phyloP scores from a whole-genome alignment of 805 yeast genomes.

The Yamadazyma paraphyllophila region DNA sequence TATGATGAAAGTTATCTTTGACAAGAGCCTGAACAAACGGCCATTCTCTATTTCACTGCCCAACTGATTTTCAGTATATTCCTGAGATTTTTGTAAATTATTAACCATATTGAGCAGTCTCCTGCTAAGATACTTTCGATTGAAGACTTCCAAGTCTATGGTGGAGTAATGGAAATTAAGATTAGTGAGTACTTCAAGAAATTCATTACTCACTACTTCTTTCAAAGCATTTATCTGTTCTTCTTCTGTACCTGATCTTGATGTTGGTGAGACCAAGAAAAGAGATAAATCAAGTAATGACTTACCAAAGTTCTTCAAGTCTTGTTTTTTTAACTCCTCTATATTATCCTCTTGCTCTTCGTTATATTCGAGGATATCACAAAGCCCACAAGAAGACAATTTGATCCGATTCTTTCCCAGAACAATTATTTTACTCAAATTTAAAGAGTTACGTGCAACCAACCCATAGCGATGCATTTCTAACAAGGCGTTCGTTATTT shows the following conservation, averaged over 20 bases:
- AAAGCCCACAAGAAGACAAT: conserved; percentile 66
- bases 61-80: conserved; percentile 59
- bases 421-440: conserved; percentile 67
- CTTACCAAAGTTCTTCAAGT: conserved; percentile 57
- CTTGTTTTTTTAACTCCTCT: conserved; percentile 47
- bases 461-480: conserved; percentile 64
- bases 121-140: conserved; percentile 21
- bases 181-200: conserved; percentile 44
- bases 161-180: conserved; percentile 19
- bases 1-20: conserved; percentile 75
- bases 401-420: conserved; percentile 72
- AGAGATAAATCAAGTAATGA: conserved; percentile 56
- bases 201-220: conserved; percentile 38
- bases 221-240: conserved; percentile 12
- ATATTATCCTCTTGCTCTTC: conserved; percentile 10
- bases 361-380: conserved; percentile 58
- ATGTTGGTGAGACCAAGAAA: conserved; percentile 28
- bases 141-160: conserved; percentile 25
- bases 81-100: conserved; percentile 50
- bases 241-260: conserved; percentile 19
- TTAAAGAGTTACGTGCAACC: conserved; percentile 57
- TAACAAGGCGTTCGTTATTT: conserved; percentile 67
- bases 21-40: conserved; percentile 74
- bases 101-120: conserved; percentile 40
- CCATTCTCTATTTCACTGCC: conserved; percentile 83